Base-by-base conservation (phyloP, 805 yeast species). In the Saturnispora gosingensis region DNA sequence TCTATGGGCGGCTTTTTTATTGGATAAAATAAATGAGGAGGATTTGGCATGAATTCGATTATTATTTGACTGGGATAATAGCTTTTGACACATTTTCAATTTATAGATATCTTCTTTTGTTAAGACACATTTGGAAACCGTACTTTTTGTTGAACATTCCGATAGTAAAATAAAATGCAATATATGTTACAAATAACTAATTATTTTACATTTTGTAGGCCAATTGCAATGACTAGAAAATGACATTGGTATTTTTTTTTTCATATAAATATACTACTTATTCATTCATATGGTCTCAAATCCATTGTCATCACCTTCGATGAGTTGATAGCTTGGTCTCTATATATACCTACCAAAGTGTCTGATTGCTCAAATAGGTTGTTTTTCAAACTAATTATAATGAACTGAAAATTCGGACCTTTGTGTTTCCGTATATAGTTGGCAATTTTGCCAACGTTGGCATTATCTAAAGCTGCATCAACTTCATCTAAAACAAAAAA, bases 401-500 rank as follows among this genome's bases (percentile, higher is more conserved):
- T 88, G 60, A 91, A 88, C 63, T 93, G 99, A 65, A 88, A 81
- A 43, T 79, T 75, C 2, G 88, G 85, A 25, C 88, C 84, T 2
- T 91, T 82, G 59, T 85, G 82, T 54, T 76, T 78, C 48, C 76
- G 76, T 54, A 93, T 88, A 63, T 90, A 93, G 53, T 80, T 81
- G n/a, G 97, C 97, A 53, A 93, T 82, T 61, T 81, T 80, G 50
- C 79, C 80, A 24, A 93, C 97, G 61, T 93, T 93, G 24, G 88
- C 81, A 54, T 86, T 83, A 67, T 93, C 99, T 53, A 93, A 75
- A 0, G 98, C 98, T 0, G 99, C 98, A 69, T 93, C 99, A n/a
- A 93, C 89, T 68, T 93, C 99, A 66, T 93, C 99, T 43, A 93
- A 71, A 0, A 93, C 96, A 64, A 93, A 91, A 64, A 93, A 93